A percentile compares a stretch with the other conserved stretches of the same genome.
Conservation (phyloP, 2,329 filamentous ascomycete species). For the Aspergillus terreus region DNA sequence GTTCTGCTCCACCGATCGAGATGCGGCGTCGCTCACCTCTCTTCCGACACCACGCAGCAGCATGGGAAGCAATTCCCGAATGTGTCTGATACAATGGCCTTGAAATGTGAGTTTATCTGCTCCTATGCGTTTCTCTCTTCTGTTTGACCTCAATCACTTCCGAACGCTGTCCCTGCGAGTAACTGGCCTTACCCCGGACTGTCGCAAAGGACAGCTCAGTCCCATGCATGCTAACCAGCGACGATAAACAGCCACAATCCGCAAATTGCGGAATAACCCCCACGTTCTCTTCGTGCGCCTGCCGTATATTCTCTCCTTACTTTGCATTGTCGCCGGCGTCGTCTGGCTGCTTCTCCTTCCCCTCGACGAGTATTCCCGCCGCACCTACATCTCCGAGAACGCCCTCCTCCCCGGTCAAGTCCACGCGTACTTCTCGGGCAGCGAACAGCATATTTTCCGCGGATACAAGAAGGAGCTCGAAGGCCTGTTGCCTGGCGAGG, state of each 20-base stretch:
- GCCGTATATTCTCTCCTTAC: constrained; percentile 79
- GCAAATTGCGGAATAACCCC: constrained; percentile 69
- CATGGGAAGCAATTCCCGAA: constrained; percentile 23
- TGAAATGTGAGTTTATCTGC: constrained; percentile 35
- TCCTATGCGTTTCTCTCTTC: neutral
- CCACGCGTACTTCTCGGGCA: constrained; percentile 95
- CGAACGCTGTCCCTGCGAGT: constrained; percentile 1
- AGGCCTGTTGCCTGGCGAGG: constrained; percentile 31
- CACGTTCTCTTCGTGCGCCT: constrained; percentile 68
- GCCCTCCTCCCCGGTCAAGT: constrained; percentile 93
- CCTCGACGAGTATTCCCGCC: constrained; percentile 82
- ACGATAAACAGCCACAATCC: constrained; percentile 33
- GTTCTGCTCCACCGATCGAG: neutral
- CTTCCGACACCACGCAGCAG: constrained; percentile 3
- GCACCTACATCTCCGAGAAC: constrained; percentile 96
- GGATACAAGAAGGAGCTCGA: constrained; percentile 85
- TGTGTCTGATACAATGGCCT: constrained; percentile 32
- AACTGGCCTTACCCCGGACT: constrained; percentile 12
- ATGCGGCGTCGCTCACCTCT: constrained; percentile 1
- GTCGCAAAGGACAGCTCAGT: constrained; percentile 11
- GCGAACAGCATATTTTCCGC: constrained; percentile 90
- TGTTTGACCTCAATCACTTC: neutral
- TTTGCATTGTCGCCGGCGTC: constrained; percentile 81
- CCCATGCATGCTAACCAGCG: constrained; percentile 14
- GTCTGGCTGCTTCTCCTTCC: constrained; percentile 88